Evolutionary conservation across 345 rosid species (phyloP).

Genomic region (Angophora floribunda): DNA sequence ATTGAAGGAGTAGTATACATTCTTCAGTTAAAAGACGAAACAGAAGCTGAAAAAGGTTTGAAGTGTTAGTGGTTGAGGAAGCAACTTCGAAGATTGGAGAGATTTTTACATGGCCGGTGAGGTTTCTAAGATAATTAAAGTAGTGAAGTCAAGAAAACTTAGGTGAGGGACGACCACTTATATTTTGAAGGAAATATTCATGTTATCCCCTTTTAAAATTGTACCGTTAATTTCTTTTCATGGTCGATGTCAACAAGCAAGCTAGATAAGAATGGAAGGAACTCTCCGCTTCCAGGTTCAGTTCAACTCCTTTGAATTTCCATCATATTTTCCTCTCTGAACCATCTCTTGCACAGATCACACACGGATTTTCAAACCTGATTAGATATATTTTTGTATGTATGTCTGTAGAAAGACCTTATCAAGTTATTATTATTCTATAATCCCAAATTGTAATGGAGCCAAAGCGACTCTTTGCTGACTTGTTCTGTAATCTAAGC

Average conservation of each 20-base stretch:
- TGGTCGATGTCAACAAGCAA: neutral
- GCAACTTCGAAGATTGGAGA: neutral
- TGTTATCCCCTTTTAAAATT: neutral
- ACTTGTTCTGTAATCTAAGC: too few species aligned
- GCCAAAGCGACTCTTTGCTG: too few species aligned
- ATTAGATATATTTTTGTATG: too few species aligned
- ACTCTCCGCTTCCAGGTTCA: neutral
- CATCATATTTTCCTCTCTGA: neutral
- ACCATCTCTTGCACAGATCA: too few species aligned
- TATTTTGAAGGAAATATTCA: neutral
- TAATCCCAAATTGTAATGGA: too few species aligned
- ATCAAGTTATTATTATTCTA: too few species aligned
- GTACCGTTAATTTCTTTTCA: neutral
- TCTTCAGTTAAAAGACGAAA: neutral
- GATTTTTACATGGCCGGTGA: neutral
- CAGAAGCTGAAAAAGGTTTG: neutral
- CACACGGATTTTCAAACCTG: too few species aligned
- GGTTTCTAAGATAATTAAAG: neutral
- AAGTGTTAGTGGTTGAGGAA: neutral
- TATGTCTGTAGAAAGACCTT: too few species aligned
- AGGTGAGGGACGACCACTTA: neutral
- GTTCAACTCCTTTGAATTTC: neutral
- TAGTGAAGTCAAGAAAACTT: neutral
- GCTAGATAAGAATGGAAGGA: neutral
- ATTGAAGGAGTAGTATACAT: neutral